phyloP scores from a whole-genome alignment of 1,284 basidiomycete species.

The Ceratobasidium sp. region DNA sequence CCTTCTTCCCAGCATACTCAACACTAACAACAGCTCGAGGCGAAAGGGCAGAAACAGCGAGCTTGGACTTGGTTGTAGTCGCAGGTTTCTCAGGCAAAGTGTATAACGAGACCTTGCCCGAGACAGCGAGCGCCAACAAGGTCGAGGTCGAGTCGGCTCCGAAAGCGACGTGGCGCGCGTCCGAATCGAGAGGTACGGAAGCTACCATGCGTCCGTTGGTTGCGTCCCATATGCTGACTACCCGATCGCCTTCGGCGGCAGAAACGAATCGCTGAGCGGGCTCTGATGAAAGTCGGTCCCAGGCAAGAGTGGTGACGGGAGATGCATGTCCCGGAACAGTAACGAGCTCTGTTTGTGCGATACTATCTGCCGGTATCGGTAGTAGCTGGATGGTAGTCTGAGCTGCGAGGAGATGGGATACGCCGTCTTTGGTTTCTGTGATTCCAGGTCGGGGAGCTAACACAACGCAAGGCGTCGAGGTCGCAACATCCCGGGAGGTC shows the following conservation, averaged over 20 bases:
- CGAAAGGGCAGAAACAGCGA: constrained; percentile 58
- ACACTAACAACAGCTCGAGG: constrained; percentile 63
- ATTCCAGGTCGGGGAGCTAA: constrained; percentile 54
- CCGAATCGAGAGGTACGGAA: constrained; percentile 74
- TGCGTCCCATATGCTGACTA: constrained; percentile 74
- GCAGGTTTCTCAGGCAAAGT: constrained; percentile 65
- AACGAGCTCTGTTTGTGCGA: constrained; percentile 59
- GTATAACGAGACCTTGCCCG: constrained; percentile 74
- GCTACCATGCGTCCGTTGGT: constrained; percentile 68
- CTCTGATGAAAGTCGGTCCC: constrained; percentile 56
- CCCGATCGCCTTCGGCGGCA: constrained; percentile 77
- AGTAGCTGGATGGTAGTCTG: constrained; percentile 69
- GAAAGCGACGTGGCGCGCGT: constrained; percentile 66
- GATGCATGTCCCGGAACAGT: constrained; percentile 75
- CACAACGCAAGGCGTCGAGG: constrained; percentile 66
- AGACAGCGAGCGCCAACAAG: constrained; percentile 70
- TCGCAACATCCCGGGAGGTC: constrained; percentile 52
- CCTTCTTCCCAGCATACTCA: constrained; percentile 54
- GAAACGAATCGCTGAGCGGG: constrained; percentile 64
- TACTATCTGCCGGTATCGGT: constrained; percentile 50
- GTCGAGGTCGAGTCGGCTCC: constrained; percentile 56
- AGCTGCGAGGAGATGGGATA: constrained; percentile 64
- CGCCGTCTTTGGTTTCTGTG: constrained; percentile 52
- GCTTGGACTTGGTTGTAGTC: constrained; percentile 53
- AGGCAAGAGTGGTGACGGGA: constrained; percentile 62